Evolutionary conservation across 2,329 filamentous ascomycete species (phyloP), one percentile per base, ranked within the genome.

Genomic region (Colletotrichum eleusines): DNA sequence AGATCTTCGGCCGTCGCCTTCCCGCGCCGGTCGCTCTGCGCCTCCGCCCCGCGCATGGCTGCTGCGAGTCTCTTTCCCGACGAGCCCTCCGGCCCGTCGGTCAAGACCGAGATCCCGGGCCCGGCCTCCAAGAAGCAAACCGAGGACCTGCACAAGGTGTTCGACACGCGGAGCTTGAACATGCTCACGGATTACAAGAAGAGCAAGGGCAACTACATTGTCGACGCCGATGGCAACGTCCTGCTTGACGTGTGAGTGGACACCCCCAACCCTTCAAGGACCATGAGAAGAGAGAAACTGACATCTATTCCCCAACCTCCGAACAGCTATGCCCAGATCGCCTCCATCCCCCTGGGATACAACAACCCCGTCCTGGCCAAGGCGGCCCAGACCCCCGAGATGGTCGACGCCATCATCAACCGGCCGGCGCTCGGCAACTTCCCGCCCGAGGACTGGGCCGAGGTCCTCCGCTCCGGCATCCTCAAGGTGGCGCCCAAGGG

Each of bases 361-460:
- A 97, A 95, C 87, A 97, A 97, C 84, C 91, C 93, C 8, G 83
- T 87, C 74, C 88, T 97, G 73, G 84, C 89, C 74, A 86, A 90
- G 76, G 90, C 91, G 42, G 92, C 93, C 33, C 87, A 88, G 72
- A 92, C 91, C 66, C 90, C 91, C 31, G 92, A 95, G 77, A 97
- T 97, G 93, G 84, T 90, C 77, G 90, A 86, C 69, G 89, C 93
- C 67, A 84, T 97, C 76, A 92, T 97, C 85, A 97, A 97, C 86
- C 89, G 94, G 62, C 94, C 94, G 3, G 94, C 94, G 1, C 88
- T 97, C 73, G 94, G 94, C 76, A 97, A 96, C 87, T 98, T 97
- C 83, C 94, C 95, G 14, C 91, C 92, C 28, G 88, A 91, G 78
- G 92, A 95, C 81, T 97, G 94, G 94, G 90, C 91, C 66, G 83